phyloP scores from a whole-genome alignment of 495 filamentous ascomycete genomes.

The Podospora sp. region DNA sequence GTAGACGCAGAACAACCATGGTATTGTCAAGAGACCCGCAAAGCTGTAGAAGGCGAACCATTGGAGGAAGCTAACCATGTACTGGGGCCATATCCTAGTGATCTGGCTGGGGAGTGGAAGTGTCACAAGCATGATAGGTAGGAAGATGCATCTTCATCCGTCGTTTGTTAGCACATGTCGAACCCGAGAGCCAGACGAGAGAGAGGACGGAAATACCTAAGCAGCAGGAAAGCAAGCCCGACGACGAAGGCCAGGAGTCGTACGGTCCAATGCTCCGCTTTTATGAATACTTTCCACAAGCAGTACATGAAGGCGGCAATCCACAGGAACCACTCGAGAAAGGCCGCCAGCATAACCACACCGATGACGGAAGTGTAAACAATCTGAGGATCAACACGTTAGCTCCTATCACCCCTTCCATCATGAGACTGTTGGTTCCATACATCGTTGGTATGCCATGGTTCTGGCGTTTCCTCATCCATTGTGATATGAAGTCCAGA shows the following conservation, averaged over 20 bases:
- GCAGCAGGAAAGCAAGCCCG: constrained; percentile 67
- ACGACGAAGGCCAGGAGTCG: constrained; percentile 75
- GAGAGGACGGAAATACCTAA: constrained; percentile 60
- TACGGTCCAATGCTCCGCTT: constrained; percentile 86
- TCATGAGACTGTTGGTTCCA: constrained; percentile 26
- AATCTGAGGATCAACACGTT: constrained; percentile 37
- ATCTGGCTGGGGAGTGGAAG: constrained; percentile 79
- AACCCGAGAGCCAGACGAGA: not conserved
- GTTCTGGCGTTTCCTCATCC: constrained; percentile 41
- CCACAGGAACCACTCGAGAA: constrained; percentile 95
- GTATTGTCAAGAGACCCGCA: constrained; percentile 76
- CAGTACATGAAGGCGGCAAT: constrained; percentile 92
- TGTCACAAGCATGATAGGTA: constrained; percentile 94
- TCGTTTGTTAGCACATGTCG: constrained; percentile 9
- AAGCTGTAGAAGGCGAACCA: constrained; percentile 99
- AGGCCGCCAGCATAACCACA: constrained; percentile 77
- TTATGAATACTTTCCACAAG: constrained; percentile 81
- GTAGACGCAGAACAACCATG: constrained; percentile 93
- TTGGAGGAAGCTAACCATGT: constrained; percentile 72
- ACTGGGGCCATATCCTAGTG: constrained; percentile 66
- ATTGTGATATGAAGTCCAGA: constrained; percentile 32
- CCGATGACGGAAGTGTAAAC: constrained; percentile 82
- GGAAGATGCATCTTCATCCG: constrained; percentile 71
- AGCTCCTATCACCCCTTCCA: not conserved
- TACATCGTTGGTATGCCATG: constrained; percentile 71